A percentile compares a stretch with the other conserved stretches of the same genome.
These are phyloP conservation scores for Stemphylium vesicarium DNA, from an alignment of 2,329 filamentous ascomycete species.

Conservation along the genomic window DNA sequence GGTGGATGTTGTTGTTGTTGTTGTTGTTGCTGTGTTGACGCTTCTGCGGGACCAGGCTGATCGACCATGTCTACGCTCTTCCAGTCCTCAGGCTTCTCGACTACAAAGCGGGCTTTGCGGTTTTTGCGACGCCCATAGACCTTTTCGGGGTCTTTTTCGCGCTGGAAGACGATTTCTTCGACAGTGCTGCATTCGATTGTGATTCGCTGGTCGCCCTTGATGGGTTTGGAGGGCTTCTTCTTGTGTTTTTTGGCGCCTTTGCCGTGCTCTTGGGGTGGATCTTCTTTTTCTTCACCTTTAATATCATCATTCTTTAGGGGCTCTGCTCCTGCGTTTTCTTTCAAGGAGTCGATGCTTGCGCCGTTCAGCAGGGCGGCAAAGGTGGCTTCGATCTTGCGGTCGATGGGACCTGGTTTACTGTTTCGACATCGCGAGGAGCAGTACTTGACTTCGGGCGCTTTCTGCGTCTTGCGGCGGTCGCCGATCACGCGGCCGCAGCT, in stretches of 20 bases:
- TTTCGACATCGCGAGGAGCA: slow-evolving; percentile 63
- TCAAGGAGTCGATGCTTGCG: slow-evolving; percentile 38
- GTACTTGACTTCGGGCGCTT: slow-evolving; percentile 57
- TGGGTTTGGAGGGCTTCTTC: slow-evolving; percentile 33
- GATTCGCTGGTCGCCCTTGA: slow-evolving; percentile 60
- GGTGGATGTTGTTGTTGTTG: neutral
- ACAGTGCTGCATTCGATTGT: slow-evolving; percentile 59
- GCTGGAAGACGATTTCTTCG: slow-evolving; percentile 59
- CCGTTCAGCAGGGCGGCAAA: slow-evolving; percentile 54
- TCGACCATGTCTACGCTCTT: slow-evolving; percentile 55
- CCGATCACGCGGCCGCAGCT: slow-evolving; percentile 64
- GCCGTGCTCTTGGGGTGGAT: neutral
- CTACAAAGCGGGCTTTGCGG: slow-evolving; percentile 49
- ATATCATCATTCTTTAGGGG: neutral
- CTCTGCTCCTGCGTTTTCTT: slow-evolving; percentile 13
- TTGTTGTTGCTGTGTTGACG: neutral
- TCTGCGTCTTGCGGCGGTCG: slow-evolving; percentile 42
- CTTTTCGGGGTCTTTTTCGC: slow-evolving; percentile 54
- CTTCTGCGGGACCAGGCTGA: slow-evolving; percentile 18
- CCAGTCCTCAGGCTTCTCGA: slow-evolving; percentile 50
- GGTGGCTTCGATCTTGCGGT: slow-evolving; percentile 60
- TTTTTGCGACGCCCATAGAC: slow-evolving; percentile 56
- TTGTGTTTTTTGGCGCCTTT: slow-evolving; percentile 23
- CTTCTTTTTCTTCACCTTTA: neutral
- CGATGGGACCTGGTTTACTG: slow-evolving; percentile 58